These are phyloP conservation scores for Linnemannia elongata DNA, from an alignment of 192 early-diverging fungal species.

Conservation along the genomic window DNA sequence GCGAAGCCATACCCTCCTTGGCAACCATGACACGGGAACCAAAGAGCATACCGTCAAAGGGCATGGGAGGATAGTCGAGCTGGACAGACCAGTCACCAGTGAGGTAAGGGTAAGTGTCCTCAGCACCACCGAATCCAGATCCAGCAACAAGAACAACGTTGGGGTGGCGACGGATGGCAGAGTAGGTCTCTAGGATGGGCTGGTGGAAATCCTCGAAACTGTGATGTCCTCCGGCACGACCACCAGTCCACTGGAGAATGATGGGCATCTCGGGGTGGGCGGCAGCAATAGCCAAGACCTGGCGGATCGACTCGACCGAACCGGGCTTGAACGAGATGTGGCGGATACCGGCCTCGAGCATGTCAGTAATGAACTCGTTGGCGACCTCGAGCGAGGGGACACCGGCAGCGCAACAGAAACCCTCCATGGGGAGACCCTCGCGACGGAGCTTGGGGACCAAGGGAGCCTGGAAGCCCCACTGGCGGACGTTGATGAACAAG, in stretches of 20 bases:
- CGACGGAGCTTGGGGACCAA: slow-evolving; percentile 80
- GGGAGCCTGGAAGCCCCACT: slow-evolving; percentile 95
- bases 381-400: slow-evolving; percentile 91
- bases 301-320: slow-evolving; percentile 81
- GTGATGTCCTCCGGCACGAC: slow-evolving; percentile 96
- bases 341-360: slow-evolving; percentile 81
- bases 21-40: slow-evolving; percentile 98
- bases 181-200: slow-evolving; percentile 90
- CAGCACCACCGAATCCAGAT: slow-evolving; percentile 90
- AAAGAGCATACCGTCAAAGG: slow-evolving; percentile 94
- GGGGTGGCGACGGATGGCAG: slow-evolving; percentile 80
- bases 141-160: slow-evolving; percentile 93
- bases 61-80: slow-evolving; percentile 92
- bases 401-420: slow-evolving; percentile 93
- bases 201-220: slow-evolving; percentile 96
- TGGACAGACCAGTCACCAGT: slow-evolving; percentile 91
- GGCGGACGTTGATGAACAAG: slow-evolving; percentile 89
- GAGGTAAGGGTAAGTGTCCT: slow-evolving; percentile 90
- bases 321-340: slow-evolving; percentile 92
- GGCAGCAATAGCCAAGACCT: slow-evolving; percentile 87
- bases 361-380: slow-evolving; percentile 79
- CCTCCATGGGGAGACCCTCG: slow-evolving; percentile 90
- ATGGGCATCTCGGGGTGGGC: slow-evolving; percentile 86
- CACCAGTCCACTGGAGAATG: slow-evolving; percentile 97
- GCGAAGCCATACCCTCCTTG: slow-evolving; percentile 85